Conservation (phyloP, 2,329 filamentous ascomycete species). For the Leptodontidium sp. region DNA sequence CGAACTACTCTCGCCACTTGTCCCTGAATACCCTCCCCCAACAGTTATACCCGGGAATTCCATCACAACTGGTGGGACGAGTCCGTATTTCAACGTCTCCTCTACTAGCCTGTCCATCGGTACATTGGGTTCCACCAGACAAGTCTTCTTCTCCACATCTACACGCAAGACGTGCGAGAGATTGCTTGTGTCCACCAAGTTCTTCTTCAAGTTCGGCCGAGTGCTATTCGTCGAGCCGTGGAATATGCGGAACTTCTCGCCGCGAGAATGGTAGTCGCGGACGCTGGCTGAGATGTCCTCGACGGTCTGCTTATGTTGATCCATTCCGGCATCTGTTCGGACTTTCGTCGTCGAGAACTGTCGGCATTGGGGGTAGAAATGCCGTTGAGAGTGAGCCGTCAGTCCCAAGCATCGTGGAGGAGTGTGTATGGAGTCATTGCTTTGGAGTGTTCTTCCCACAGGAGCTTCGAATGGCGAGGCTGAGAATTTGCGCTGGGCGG, state of each 20-base stretch:
- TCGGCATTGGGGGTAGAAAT: neutral
- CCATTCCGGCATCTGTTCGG: constrained; percentile 28
- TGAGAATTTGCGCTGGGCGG: constrained; percentile 12
- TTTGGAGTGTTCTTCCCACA: neutral
- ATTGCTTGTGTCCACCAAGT: constrained; percentile 57
- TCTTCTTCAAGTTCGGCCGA: constrained; percentile 50
- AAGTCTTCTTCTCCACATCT: constrained; percentile 51
- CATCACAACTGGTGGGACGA: constrained; percentile 73
- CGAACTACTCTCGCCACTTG: constrained; percentile 71
- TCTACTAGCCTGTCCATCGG: constrained; percentile 71
- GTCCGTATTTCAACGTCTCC: constrained; percentile 60
- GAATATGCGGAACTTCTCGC: constrained; percentile 61
- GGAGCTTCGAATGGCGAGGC: constrained; percentile 5
- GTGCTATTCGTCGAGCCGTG: constrained; percentile 66
- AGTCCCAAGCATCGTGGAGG: neutral
- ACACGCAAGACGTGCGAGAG: constrained; percentile 57
- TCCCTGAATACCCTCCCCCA: constrained; percentile 72
- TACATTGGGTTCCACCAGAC: constrained; percentile 72
- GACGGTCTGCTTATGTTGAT: constrained; percentile 53
- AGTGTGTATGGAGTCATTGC: constrained; percentile 4
- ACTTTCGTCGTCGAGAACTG: constrained; percentile 18
- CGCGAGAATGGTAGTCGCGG: constrained; percentile 55
- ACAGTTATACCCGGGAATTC: constrained; percentile 76
- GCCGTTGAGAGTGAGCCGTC: neutral
- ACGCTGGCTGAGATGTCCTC: constrained; percentile 55